Evolutionary conservation across 2,329 filamentous ascomycete genomes (phyloP), one percentile per base, ranked within the genome.

Genomic region (Botrytis porri): DNA sequence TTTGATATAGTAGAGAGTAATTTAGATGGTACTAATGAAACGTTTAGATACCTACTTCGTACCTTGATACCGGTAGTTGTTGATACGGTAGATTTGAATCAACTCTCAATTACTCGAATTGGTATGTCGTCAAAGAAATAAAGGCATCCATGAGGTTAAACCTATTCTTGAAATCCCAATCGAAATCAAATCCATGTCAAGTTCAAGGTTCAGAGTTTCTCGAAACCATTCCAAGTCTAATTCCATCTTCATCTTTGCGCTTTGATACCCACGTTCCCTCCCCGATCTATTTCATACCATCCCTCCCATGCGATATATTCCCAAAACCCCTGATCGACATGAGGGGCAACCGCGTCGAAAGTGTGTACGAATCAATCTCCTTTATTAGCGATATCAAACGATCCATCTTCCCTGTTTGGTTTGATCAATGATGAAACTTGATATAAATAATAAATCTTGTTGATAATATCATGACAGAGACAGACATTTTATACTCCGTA

Each of bases 321-420:
- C 43, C 16, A 18, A 64, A 57, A 22, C 69, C 69, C 69, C 69
- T 71, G 60, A 71, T 71, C 69, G 59, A 35, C 69, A 70, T 41
- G 29, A 69, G 48, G 66, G 48, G 48, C 65, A 57, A 69, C 6
- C 6, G 22, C 43, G 3, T 51, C 14, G 5, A 8, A n/a, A 5
- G 29, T 65, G 29, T 65, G 8, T 70, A 70, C 57, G 67, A 48
- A 62, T 70, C 39, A 66, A 54, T 60, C 54, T 51, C n/a, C 41
- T 64, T 25, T 32, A 29, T 29, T 6, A 20, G 35, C 25, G n/a
- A 37, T n/a, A 22, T 63, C 25, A 7, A 6, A 35, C 12, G 18
- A 10, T 29, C 37, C 0, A 25, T n/a, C 63, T n/a, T 20, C 43
- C 43, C 29, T 16, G 20, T 25, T 20, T 20, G 14, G 14, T n/a